Evolutionary conservation across 768 basidiomycete genomes (phyloP), one percentile per base, ranked within the genome.

Genomic region (Mycena galericulata): DNA sequence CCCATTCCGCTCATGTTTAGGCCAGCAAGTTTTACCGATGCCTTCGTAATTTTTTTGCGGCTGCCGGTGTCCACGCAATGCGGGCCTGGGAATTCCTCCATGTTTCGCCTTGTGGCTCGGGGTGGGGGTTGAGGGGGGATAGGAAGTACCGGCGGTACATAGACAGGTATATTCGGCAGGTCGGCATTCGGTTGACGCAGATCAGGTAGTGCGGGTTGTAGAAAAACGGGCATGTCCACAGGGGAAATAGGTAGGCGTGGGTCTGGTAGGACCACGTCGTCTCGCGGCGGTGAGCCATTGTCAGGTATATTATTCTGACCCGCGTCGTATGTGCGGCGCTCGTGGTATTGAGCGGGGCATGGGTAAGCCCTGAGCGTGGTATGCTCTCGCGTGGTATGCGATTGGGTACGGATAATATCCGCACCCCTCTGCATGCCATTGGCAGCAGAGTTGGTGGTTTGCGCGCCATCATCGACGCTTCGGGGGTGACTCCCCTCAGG

Each of bases 1-100:
- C 66, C 66, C 0, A 36, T 27, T 1, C 58, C 66, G 27, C 24
- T 54, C 1, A 67, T 67, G 24, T 67, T 67, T 8, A 67, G 58
- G 4, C 50, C 36, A 1, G 49, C 41, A 1, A 61, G 9, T 22
- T 30, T 29, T 4, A 60, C 24, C 11, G 51, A 60, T 6, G 66
- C 66, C 15, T 57, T 61, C 24, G 45, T 55, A 15, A 3, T 38
- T 55, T 53, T 61, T 30, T 59, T 46, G 17, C 36, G 17, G 12
- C 20, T 40, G n/a, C 40, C 45, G 9, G 40, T 14, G 20, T n/a
- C 6, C 17, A 8, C n/a, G 54, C 24, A 12, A 10, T 40, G 24
- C 24, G 47, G 60, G 4, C 47, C 60, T 18, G 47, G 60, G 32
- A 46, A 49, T 43, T n/a, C n/a, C n/a, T n/a, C n/a, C n/a, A n/a